Percentiles rank a stretch among this genome's conserved stretches.
Conservation (phyloP, 2,329 filamentous ascomycete genomes). For the Parafenestella ontariensis region DNA sequence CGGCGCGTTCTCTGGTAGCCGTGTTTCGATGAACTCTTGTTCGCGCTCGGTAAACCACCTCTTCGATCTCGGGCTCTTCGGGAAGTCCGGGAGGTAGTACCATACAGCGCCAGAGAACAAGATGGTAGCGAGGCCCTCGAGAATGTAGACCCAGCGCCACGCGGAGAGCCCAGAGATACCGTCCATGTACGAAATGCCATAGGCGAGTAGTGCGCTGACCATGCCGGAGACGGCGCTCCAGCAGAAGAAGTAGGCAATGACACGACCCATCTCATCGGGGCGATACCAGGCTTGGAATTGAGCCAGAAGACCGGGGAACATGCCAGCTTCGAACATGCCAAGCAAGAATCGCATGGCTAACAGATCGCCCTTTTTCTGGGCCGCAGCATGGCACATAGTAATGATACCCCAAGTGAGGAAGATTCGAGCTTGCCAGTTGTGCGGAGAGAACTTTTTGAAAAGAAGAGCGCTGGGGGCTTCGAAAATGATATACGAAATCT, state of each 20-base stretch:
- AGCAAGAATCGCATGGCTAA: slow-evolving; percentile 35
- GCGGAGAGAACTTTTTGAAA: slow-evolving; percentile 47
- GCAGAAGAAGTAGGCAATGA: slow-evolving; percentile 47
- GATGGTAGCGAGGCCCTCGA: slow-evolving; percentile 55
- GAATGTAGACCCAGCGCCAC: slow-evolving; percentile 51
- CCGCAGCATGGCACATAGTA: slow-evolving; percentile 39
- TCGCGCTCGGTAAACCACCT: slow-evolving; percentile 50
- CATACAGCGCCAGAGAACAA: slow-evolving; percentile 50
- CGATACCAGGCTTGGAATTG: slow-evolving; percentile 49
- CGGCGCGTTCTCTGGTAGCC: slow-evolving; percentile 50
- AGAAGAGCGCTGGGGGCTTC: slow-evolving; percentile 46
- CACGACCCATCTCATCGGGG: slow-evolving; percentile 47
- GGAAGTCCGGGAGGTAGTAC: slow-evolving; percentile 54
- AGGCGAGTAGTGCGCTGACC: slow-evolving; percentile 38
- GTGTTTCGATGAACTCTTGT: slow-evolving; percentile 51
- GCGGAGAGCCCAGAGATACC: slow-evolving; percentile 21
- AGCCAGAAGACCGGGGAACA: slow-evolving; percentile 39
- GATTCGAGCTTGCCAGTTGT: slow-evolving; percentile 46
- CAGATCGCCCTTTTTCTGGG: slow-evolving; percentile 29
- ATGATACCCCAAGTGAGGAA: slow-evolving; percentile 35
- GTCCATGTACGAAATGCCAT: slow-evolving; percentile 30
- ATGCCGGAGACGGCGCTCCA: slow-evolving; percentile 43
- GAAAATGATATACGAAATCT: slow-evolving; percentile 34
- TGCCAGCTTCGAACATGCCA: slow-evolving; percentile 35
- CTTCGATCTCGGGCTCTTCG: slow-evolving; percentile 49